Evolutionary conservation across 495 filamentous ascomycete genomes (phyloP), one percentile per base, ranked within the genome.

Genomic region (Amorphotheca resinae): DNA sequence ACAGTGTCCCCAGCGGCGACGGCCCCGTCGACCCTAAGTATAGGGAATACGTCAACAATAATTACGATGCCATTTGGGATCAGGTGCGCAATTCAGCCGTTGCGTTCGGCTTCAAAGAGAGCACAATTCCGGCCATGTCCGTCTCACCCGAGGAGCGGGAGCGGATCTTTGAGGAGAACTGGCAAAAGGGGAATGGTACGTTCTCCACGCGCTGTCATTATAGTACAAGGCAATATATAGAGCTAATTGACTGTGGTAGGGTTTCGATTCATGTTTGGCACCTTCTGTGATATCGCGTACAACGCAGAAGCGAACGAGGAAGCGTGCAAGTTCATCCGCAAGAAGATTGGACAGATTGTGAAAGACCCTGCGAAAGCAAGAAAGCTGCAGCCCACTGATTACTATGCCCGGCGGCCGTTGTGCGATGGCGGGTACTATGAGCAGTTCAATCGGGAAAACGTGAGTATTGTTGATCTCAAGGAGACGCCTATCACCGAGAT

Each of bases 401-500:
- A 63, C 41, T 52, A 53, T 2, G 39, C 33, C 3, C 52, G 49
- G 42, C 55, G 60, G 2, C 60, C 62, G 0, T 40, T 42, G 34
- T 65, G 61, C 43, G 55, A 63, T 18, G 26, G 12, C 28, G 42
- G 44, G 12, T 54, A 51, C 23, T 40, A 51, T 9, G 11, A 26
- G 2, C 15, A 33, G 16, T 54, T 51, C 39, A 54, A 47, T 18
- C 17, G 22, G 32, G 44, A 43, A n/a, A 51, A 54, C 35, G 52
- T 54, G 21, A 31, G 59, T 37, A 60, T 66, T 23, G 38, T 66
- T 11, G 60, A 64, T 43, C 63, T 58, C 0, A 42, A 56, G 9
- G 59, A 58, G 17, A 54, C 55, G 26, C 54, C 58, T 16, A 31
- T 61, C 7, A 50, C 55, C 23, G 16, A 44, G 17, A 18, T 64